Percentiles rank a stretch among this genome's conserved stretches.
These are phyloP conservation scores for Floccularia luteovirens DNA, from an alignment of 768 basidiomycete genomes.

Conservation along the genomic window DNA sequence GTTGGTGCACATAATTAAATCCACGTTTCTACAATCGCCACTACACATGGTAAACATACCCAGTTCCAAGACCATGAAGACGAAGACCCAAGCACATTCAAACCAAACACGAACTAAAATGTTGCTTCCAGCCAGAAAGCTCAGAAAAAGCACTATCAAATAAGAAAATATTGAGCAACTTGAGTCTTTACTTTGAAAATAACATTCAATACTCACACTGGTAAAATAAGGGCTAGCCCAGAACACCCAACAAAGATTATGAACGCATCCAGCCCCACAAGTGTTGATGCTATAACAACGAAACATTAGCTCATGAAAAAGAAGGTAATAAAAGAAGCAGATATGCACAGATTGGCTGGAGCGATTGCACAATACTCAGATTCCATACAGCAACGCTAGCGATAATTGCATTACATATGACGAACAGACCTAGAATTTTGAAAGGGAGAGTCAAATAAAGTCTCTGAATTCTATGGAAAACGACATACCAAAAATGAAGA, in stretches of 20 bases:
- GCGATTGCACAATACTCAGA: constrained; percentile 35
- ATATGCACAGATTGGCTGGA: constrained; percentile 30
- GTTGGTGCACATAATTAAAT: too few relatives aligned
- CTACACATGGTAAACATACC: too few relatives aligned
- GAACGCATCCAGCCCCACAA: constrained; percentile 48
- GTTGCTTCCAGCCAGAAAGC: constrained; percentile 38
- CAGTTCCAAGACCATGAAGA: constrained; percentile 53
- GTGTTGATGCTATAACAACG: constrained; percentile 17
- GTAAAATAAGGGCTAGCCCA: constrained; percentile 49
- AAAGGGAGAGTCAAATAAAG: constrained; percentile 2
- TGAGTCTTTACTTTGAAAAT: too few relatives aligned
- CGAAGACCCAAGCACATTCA: constrained; percentile 52
- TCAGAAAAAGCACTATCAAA: constrained; percentile 48
- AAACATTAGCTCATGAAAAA: not conserved
- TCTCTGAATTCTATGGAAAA: not conserved
- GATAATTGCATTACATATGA: constrained; percentile 57
- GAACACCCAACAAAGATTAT: constrained; percentile 52
- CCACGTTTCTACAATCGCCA: too few relatives aligned
- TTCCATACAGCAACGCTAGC: constrained; percentile 69
- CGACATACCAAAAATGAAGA: constrained; percentile 50
- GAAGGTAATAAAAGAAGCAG: not conserved
- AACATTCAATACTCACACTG: constrained; percentile 36
- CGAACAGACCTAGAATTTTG: constrained; percentile 39
- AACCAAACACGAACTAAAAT: constrained; percentile 64
- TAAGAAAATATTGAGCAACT: constrained; percentile 3